Percentiles rank a stretch among this genome's conserved stretches.
Conservation (phyloP, 305 asterid species). For the Rubia tinctorum region DNA sequence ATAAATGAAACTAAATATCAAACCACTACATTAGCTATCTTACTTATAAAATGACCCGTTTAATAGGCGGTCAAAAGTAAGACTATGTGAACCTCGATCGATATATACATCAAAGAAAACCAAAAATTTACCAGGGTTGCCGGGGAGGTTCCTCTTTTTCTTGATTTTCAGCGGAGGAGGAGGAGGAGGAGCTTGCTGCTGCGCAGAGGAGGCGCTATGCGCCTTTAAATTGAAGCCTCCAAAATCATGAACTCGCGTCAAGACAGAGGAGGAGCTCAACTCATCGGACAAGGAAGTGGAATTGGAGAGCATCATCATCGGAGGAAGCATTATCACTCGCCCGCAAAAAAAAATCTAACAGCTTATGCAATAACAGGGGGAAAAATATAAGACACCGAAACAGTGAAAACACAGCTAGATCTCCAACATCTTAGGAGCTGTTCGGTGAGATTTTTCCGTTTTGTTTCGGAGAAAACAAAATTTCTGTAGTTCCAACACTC, state of each 20-base stretch:
- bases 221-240: constrained; percentile 38
- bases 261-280: constrained; percentile 34
- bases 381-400: too few relatives aligned
- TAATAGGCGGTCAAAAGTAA: background rate
- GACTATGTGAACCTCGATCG: background rate
- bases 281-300: constrained; percentile 41
- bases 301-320: constrained; percentile 28
- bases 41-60: too few relatives aligned
- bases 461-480: constrained; percentile 13
- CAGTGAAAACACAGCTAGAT: background rate
- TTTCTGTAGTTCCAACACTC: constrained; percentile 19
- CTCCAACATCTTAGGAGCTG: background rate
- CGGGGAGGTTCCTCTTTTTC: constrained; percentile 76
- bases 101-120: background rate
- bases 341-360: background rate
- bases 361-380: background rate
- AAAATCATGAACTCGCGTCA: constrained; percentile 42
- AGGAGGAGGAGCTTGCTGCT: constrained; percentile 13
- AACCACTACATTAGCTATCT: too few relatives aligned
- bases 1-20: too few relatives aligned
- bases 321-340: constrained; percentile 40
- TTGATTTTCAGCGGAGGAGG: constrained; percentile 34
- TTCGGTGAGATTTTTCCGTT: background rate
- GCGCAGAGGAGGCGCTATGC: constrained; percentile 29
- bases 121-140: constrained; percentile 54